A percentile compares a stretch with the other conserved stretches of the same genome.
Conservation (phyloP, 2,329 filamentous ascomycete species). For the Arthrobotrys entomopaga region DNA sequence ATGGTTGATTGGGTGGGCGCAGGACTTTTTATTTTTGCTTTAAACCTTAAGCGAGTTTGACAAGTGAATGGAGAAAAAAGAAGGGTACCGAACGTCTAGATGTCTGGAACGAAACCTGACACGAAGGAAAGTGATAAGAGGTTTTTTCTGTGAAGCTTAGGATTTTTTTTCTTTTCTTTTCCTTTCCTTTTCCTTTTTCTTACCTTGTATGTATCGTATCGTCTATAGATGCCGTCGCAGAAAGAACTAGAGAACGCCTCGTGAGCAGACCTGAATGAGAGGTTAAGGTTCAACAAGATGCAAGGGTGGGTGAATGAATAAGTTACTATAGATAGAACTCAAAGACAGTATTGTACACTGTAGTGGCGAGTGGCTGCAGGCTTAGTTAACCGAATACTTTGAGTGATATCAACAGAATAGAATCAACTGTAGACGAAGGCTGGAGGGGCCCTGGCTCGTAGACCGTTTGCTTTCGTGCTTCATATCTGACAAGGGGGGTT, state of each 20-base stretch:
- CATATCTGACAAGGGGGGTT: slow-evolving; percentile 25
- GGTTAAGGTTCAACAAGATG: neutral
- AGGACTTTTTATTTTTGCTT: neutral
- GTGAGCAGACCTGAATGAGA: no score
- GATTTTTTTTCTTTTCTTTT: no score
- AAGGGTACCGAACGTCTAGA: slow-evolving; percentile 13
- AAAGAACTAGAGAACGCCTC: neutral
- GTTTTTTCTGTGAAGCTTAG: slow-evolving; percentile 5
- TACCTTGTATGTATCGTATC: neutral
- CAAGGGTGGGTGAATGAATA: neutral
- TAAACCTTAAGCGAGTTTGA: no score
- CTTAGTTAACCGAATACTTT: no score
- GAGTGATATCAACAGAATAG: no score
- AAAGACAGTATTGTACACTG: no score
- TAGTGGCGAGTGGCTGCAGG: no score
- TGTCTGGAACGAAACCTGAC: slow-evolving; percentile 14
- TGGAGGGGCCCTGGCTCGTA: slow-evolving; percentile 1
- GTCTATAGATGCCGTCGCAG: neutral
- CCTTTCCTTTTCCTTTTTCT: no score
- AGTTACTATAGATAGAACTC: slow-evolving; percentile 29
- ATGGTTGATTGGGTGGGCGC: neutral
- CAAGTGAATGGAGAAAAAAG: neutral
- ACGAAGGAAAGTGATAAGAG: neutral
- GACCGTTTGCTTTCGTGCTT: slow-evolving; percentile 28
- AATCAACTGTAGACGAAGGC: no score